These are phyloP conservation scores for Tricladium varicosporioides DNA, from an alignment of 2,329 filamentous ascomycete species.

Conservation along the genomic window DNA sequence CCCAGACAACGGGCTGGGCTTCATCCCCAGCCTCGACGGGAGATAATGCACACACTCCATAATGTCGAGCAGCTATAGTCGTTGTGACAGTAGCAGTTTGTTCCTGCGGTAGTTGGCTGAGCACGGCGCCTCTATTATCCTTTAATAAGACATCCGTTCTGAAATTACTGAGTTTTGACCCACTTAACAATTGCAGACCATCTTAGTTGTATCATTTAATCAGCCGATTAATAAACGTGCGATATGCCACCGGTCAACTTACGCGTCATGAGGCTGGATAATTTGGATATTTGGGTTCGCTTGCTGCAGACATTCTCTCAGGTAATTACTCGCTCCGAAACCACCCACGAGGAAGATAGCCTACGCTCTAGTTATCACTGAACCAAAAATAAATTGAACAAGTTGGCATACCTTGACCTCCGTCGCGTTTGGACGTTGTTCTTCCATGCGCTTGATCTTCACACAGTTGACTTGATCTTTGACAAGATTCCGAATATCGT, in stretches of 20 bases:
- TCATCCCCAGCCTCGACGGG: slow-evolving; percentile 9
- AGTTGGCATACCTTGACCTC: slow-evolving; percentile 37
- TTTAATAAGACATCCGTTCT: no score
- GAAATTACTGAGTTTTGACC: no score
- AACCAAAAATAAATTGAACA: no score
- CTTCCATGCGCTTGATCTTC: slow-evolving; percentile 28
- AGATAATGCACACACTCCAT: no score
- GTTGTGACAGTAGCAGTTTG: slow-evolving; percentile 17
- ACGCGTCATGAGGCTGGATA: slow-evolving; percentile 22
- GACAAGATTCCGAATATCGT: slow-evolving; percentile 41
- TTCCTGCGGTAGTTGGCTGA: slow-evolving; percentile 18
- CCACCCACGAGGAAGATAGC: slow-evolving; percentile 28
- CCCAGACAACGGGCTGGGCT: slow-evolving; percentile 1
- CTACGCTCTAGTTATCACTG: no score
- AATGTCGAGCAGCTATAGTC: slow-evolving; percentile 21
- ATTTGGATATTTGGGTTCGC: slow-evolving; percentile 32
- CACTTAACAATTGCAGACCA: slow-evolving; percentile 27
- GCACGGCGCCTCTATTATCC: slow-evolving; percentile 22
- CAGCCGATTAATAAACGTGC: no score
- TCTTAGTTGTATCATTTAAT: no score
- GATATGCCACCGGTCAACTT: no score
- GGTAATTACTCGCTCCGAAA: slow-evolving; percentile 23
- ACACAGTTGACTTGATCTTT: slow-evolving; percentile 43
- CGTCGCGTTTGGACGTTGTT: slow-evolving; percentile 43
- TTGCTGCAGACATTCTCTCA: slow-evolving; percentile 40